Evolutionary conservation across 495 filamentous ascomycete genomes (phyloP), one percentile per base, ranked within the genome.

Genomic region (Annulohypoxylon bovei): DNA sequence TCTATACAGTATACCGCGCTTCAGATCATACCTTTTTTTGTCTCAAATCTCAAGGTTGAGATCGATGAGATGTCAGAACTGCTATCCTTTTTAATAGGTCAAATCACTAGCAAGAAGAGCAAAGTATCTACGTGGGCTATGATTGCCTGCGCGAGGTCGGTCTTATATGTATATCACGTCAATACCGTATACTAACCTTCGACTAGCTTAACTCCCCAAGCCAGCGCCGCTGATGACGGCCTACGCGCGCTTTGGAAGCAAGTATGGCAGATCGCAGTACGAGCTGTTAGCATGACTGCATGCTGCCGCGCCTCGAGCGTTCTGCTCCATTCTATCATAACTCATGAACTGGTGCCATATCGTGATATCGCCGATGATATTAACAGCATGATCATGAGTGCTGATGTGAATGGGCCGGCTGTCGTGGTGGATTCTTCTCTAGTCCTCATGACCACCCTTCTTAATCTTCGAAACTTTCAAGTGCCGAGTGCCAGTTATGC

Each of bases 231-330:
- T 32, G 73, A 80, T 49, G n/a, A 66, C 7, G 74, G 73, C 12
- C 67, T 81, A 23, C 57, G 58, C 30, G 30, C 67, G 4, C 47
- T 67, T 30, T 98, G 94, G 95, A 82, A 86, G 35, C 87, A 90
- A 65, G 82, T 88, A 37, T 96, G 93, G 91, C 89, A 93, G 59
- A 79, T 93, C 8, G 86, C 90, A 28, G 85, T 86, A 42, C 88
- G 94, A 28, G 87, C 87, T 62, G 82, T 95, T 27, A 90, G 89
- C 40, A 89, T 91, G 28, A 84, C 89, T 42, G 75, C 81, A 2
- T 92, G 88, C 9, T 95, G 91, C 49, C 89, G 95, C 63, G 88
- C 92, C 60, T 93, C 95, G 40, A 95, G 93, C 70, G 85, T 92
- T 72, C 80, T 97, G 6, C 85, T 97, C 76, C 78, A 88, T 52